Evolutionary conservation across 495 filamentous ascomycete genomes (phyloP).

Genomic region (Thermothielavioides terrestris): DNA sequence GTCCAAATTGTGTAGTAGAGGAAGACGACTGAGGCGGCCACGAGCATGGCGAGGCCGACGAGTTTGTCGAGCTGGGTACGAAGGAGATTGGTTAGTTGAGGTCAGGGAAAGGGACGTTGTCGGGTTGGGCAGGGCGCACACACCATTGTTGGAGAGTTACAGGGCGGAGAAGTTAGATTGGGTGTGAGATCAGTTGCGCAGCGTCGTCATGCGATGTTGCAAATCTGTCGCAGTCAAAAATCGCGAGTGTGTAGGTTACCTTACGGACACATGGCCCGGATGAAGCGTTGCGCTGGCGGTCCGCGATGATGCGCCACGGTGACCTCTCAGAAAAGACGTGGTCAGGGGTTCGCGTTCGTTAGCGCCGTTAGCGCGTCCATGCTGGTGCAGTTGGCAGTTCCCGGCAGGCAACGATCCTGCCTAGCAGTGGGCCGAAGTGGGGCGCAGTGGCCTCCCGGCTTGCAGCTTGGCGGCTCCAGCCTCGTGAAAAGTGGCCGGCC

Average conservation of each 20-base stretch:
- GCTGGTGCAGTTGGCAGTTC: too few species aligned
- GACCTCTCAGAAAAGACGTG: slow-evolving; percentile 8
- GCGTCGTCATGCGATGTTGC: not conserved
- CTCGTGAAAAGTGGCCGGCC: too few species aligned
- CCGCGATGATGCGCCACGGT: slow-evolving; percentile 18
- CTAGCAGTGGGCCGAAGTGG: not conserved
- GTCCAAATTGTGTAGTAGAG: slow-evolving; percentile 99
- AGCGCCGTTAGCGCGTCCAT: slow-evolving; percentile 11
- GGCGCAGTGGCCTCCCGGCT: not conserved
- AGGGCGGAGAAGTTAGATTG: too few species aligned
- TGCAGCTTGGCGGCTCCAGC: slow-evolving; percentile 4
- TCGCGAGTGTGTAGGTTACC: too few species aligned
- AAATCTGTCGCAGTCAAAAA: not conserved
- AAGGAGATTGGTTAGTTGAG: not conserved
- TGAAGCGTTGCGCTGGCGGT: not conserved
- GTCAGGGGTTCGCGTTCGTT: slow-evolving; percentile 25
- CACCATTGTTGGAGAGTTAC: too few species aligned
- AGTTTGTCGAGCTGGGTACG: slow-evolving; percentile 76
- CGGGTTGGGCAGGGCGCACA: not conserved
- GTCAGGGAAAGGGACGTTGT: not conserved
- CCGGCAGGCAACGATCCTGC: slow-evolving; percentile 7
- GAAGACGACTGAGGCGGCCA: slow-evolving; percentile 90
- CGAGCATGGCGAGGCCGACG: slow-evolving; percentile 94
- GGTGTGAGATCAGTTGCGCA: not conserved
- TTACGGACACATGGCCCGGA: not conserved